A percentile compares a stretch with the other conserved stretches of the same genome.
These are phyloP conservation scores for Naganishia vaughanmartiniae DNA, from an alignment of 768 basidiomycete species.

Conservation along the genomic window DNA sequence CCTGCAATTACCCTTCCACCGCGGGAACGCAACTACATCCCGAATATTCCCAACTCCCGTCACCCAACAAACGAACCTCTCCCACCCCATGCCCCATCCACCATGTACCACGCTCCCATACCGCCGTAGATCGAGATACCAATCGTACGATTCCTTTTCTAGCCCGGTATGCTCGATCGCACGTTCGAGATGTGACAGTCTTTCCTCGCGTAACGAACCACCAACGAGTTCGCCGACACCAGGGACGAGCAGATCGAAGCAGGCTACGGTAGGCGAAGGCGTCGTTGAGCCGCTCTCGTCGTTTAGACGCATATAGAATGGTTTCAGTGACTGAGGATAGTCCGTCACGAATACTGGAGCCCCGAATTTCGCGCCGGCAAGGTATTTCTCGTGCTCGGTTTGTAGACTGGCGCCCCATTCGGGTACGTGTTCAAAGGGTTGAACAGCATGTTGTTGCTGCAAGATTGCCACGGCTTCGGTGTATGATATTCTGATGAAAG, in stretches of 20 bases:
- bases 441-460: slow-evolving; percentile 41
- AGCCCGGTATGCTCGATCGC: slow-evolving; percentile 58
- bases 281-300: slow-evolving; percentile 1
- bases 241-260: slow-evolving; percentile 91
- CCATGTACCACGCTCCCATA: slow-evolving; percentile 89
- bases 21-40: slow-evolving; percentile 86
- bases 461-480: slow-evolving; percentile 69
- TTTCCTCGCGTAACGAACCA: slow-evolving; percentile 70
- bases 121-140: slow-evolving; percentile 76
- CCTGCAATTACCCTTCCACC: slow-evolving; percentile 60
- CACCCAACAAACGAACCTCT: slow-evolving; percentile 81
- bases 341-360: slow-evolving; percentile 89
- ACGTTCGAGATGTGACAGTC: slow-evolving; percentile 48
- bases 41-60: slow-evolving; percentile 84
- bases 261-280: slow-evolving; percentile 66
- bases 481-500: slow-evolving; percentile 77
- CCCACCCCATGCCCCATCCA: slow-evolving; percentile 95
- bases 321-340: slow-evolving; percentile 78
- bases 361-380: slow-evolving; percentile 65
- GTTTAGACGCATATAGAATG: slow-evolving; percentile 84
- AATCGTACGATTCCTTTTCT: slow-evolving; percentile 53
- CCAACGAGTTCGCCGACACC: slow-evolving; percentile 84
- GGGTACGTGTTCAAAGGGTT: slow-evolving; percentile 61
- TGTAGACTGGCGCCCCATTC: slow-evolving; percentile 70
- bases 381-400: slow-evolving; percentile 90